phyloP scores from a whole-genome alignment of 2,329 filamentous ascomycete genomes.

The Pyrenochaeta sp. region DNA sequence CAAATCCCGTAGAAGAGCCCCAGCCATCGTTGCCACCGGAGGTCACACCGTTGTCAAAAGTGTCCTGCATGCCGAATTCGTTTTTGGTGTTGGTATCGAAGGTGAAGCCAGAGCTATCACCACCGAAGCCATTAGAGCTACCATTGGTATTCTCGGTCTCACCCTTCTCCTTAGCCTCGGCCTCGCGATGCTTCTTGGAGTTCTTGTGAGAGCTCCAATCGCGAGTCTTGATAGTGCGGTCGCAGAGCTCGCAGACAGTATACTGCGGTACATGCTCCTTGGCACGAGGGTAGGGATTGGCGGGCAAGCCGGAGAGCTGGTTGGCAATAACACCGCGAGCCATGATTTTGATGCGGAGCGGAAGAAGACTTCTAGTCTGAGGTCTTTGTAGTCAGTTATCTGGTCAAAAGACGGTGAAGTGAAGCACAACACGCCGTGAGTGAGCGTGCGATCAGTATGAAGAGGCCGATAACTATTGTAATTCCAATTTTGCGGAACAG shows the following conservation, averaged over 20 bases:
- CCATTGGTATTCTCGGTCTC: conserved; percentile 12
- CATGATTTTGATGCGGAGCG: conserved; percentile 10
- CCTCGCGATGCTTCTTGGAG: conserved; percentile 43
- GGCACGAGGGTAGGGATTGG: conserved; percentile 36
- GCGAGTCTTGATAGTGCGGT: conserved; percentile 39
- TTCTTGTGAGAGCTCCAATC: conserved; percentile 44
- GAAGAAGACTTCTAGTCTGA: not conserved
- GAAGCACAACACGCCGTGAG: conserved; percentile 2
- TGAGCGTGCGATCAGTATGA: not conserved
- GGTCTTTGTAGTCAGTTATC: conserved; percentile 7
- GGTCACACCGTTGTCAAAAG: conserved; percentile 29
- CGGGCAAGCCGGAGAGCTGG: conserved; percentile 9
- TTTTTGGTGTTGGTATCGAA: conserved; percentile 2
- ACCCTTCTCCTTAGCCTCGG: conserved; percentile 30
- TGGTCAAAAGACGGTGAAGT: conserved; percentile 4
- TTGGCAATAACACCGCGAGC: conserved; percentile 12
- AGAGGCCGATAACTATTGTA: not conserved
- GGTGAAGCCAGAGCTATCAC: conserved; percentile 14
- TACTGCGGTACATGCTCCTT: conserved; percentile 25
- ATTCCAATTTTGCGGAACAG: not conserved
- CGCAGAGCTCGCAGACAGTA: conserved; percentile 44
- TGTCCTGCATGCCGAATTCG: conserved; percentile 44
- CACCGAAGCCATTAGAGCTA: conserved; percentile 9
- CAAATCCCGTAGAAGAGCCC: conserved; percentile 30
- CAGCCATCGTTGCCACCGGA: conserved; percentile 60